Evolutionary conservation across 1,284 basidiomycete species (phyloP).

Genomic region (Melampsora larici-populina): DNA sequence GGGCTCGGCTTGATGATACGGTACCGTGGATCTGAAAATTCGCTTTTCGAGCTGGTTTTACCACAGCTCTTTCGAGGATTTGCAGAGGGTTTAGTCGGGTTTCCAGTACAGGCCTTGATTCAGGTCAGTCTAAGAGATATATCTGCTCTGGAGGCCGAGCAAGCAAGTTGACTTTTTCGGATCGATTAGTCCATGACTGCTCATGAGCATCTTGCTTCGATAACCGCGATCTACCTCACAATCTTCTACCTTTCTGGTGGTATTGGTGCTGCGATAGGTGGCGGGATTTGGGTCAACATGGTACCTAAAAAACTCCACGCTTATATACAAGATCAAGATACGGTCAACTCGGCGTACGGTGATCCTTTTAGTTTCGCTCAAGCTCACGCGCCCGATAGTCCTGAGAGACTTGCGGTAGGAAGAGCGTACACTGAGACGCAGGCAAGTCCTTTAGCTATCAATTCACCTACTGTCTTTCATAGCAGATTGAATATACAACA

Average conservation of each 20-base stretch:
- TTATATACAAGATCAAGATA: conserved; percentile 49
- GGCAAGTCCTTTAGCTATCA: conserved; percentile 24
- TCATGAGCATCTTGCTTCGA: conserved; percentile 49
- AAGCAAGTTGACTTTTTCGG: neutral
- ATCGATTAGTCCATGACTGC: neutral
- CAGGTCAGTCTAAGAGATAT: conserved; percentile 47
- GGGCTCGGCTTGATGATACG: conserved; percentile 53
- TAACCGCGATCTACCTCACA: conserved; percentile 52
- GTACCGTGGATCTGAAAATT: conserved; percentile 50
- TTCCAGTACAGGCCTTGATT: conserved; percentile 53
- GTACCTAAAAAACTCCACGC: conserved; percentile 49
- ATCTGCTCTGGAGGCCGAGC: conserved; percentile 51
- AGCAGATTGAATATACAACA: too few relatives aligned
- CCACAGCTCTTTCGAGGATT: conserved; percentile 52
- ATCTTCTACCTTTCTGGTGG: conserved; percentile 54
- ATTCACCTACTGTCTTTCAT: neutral
- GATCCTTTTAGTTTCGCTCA: conserved; percentile 52
- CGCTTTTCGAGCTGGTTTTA: conserved; percentile 50
- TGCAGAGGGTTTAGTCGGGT: conserved; percentile 51
- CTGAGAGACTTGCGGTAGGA: conserved; percentile 50
- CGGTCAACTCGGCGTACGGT: conserved; percentile 49
- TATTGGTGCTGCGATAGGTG: conserved; percentile 54
- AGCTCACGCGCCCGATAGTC: conserved; percentile 48
- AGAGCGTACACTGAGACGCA: conserved; percentile 54
- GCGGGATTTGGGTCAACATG: conserved; percentile 54